Base-by-base conservation (phyloP, 306 rosid species). In the Glycine latifolia region DNA sequence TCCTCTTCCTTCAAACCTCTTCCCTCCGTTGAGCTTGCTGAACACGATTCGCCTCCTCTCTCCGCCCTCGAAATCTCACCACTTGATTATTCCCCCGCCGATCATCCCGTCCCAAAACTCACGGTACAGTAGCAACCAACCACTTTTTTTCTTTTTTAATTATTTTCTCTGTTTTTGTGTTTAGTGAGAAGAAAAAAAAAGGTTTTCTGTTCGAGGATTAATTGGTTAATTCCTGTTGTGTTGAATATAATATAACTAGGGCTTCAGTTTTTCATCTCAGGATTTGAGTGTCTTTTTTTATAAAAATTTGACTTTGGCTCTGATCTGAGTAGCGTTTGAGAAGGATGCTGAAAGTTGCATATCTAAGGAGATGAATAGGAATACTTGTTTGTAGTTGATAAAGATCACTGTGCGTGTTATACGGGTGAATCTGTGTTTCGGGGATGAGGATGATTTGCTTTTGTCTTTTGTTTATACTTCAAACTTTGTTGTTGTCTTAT, bases 11-110 rank as follows among this genome's bases (percentile, higher is more conserved):
- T 95, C 89, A 92, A 89, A 78, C 90, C 96, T 79, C 75, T 95
- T 73, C 97, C 99, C 17, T 91, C 87, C 0, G 86, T 92, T 80
- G 98, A 95, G 76, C 90, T 89, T 67, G 80, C 77, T 12, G 92
- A 91, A 20, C 83, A 69, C 35, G 95, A 90, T 67, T 79, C 77
- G 7, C 83, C 89, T 0, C 56, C 82, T 0, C 44, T 79, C 13
- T 82, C 85, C 59, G 54, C 90, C 4, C 71, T 88, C 7, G 89
- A 88, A 70, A 93, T 95, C 85, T 35, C 90, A 37, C 63, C 88
- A 5, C 49, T 26, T n/a, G 85, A 73, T 43, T 83, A 9, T 58
- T 71, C 87, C 56, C 75, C 37, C 49, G 53, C 85, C 81, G 87
- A 79, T 35, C 83, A 48, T 68, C 81, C 35, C 17, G 80, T 58